Evolutionary conservation across 1,284 basidiomycete species (phyloP).

Genomic region (Trichosporon asahii): DNA sequence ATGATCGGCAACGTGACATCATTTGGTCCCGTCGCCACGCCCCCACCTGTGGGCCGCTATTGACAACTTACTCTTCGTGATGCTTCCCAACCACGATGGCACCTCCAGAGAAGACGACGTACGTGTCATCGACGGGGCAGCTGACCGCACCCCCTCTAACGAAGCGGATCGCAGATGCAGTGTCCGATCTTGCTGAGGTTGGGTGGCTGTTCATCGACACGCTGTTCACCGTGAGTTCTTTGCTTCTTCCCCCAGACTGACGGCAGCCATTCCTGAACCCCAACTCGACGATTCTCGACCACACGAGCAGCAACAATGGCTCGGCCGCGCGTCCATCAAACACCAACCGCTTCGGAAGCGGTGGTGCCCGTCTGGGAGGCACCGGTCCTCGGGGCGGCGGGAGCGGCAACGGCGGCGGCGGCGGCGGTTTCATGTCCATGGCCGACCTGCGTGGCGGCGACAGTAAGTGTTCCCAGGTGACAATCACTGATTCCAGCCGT

Average conservation of each 20-base stretch:
- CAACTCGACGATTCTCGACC: constrained; percentile 20
- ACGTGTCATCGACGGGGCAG: constrained; percentile 40
- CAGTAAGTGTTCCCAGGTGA: constrained; percentile 30
- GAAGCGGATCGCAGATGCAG: constrained; percentile 22
- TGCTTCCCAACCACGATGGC: constrained; percentile 21
- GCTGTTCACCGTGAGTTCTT: constrained; percentile 37
- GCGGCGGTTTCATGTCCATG: constrained; percentile 45
- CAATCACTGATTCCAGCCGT: constrained; percentile 29
- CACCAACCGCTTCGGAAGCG: constrained; percentile 19
- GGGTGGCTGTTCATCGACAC: constrained; percentile 45
- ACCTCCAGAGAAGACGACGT: constrained; percentile 21
- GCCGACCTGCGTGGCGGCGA: constrained; percentile 34
- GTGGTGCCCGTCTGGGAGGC: constrained; percentile 24
- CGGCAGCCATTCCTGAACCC: constrained; percentile 39
- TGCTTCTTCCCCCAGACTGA: background rate
- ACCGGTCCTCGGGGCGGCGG: constrained; percentile 29
- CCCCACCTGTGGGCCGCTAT: no score
- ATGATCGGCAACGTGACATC: no score
- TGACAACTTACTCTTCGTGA: background rate
- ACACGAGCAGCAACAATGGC: constrained; percentile 12
- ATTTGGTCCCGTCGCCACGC: constrained; percentile 15
- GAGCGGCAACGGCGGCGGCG: constrained; percentile 14
- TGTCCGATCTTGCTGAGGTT: constrained; percentile 23
- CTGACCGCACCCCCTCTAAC: constrained; percentile 34
- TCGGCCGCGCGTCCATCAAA: background rate